Percentiles rank a stretch among this genome's conserved stretches.
Conservation (phyloP, 352 stramenopile species). For the Globisporangium acanthophoron region DNA sequence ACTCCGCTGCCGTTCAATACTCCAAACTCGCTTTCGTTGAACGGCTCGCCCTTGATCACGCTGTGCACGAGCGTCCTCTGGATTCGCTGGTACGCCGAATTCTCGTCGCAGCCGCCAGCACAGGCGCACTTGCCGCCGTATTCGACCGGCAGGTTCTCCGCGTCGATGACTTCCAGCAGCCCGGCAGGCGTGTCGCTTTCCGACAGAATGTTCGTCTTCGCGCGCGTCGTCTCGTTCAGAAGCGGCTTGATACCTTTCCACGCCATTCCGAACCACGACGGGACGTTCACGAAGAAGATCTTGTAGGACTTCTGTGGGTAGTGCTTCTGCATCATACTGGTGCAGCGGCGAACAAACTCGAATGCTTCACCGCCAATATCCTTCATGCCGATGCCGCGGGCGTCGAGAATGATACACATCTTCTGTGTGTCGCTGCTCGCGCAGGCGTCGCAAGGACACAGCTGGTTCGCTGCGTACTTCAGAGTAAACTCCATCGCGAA, state of each 20-base stretch:
- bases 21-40: constrained; percentile 29
- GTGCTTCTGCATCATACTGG: constrained; percentile 80
- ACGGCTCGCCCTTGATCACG: constrained; percentile 42
- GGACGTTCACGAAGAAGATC: constrained; percentile 91
- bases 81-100: constrained; percentile 61
- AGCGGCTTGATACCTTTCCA: constrained; percentile 89
- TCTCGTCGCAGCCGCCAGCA: constrained; percentile 50
- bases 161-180: constrained; percentile 57
- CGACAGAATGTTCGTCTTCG: constrained; percentile 85
- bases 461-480: constrained; percentile 59
- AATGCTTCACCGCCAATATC: constrained; percentile 72
- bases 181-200: constrained; percentile 47
- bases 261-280: constrained; percentile 88
- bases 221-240: constrained; percentile 81
- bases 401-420: constrained; percentile 71
- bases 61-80: constrained; percentile 50
- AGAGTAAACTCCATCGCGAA: constrained; percentile 83
- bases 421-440: constrained; percentile 64
- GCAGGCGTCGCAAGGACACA: constrained; percentile 54
- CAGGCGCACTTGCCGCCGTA: constrained; percentile 70
- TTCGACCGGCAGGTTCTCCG: constrained; percentile 57
- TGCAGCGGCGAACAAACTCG: constrained; percentile 80
- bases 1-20: neutral
- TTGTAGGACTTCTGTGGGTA: constrained; percentile 88
- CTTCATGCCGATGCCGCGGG: constrained; percentile 63